Evolutionary conservation across 441 rosid species (phyloP).

Genomic region (Dalechampia spathulata): DNA sequence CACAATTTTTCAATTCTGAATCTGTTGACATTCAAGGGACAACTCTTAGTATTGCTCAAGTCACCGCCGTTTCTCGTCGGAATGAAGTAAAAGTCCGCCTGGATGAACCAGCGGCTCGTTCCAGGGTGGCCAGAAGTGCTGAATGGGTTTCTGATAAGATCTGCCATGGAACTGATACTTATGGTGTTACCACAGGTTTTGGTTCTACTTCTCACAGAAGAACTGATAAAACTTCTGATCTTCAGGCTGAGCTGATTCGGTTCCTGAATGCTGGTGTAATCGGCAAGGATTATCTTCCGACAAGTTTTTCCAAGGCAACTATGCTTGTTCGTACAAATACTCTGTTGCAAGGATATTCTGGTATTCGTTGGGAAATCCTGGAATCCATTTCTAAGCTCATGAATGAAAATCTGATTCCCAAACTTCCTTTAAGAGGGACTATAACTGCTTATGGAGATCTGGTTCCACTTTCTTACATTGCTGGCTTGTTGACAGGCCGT

Average conservation of each 20-base stretch:
- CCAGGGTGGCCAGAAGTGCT: constrained; percentile 28
- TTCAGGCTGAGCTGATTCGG: constrained; percentile 38
- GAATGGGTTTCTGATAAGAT: constrained; percentile 33
- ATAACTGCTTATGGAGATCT: constrained; percentile 39
- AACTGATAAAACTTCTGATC: constrained; percentile 27
- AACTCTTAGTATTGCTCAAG: constrained; percentile 33
- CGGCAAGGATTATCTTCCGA: constrained; percentile 26
- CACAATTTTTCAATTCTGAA: constrained; percentile 19
- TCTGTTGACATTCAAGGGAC: constrained; percentile 32
- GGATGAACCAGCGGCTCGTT: constrained; percentile 21
- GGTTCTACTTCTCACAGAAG: constrained; percentile 40
- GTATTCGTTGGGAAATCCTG: constrained; percentile 33
- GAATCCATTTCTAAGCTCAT: constrained; percentile 29
- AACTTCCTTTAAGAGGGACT: constrained; percentile 33
- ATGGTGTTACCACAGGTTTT: constrained; percentile 41
- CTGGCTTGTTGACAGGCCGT: constrained; percentile 30
- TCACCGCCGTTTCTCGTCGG: constrained; percentile 29
- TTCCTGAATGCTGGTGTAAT: constrained; percentile 36
- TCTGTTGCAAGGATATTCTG: constrained; percentile 33
- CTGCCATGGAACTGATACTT: constrained; percentile 29
- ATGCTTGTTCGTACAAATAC: constrained; percentile 32
- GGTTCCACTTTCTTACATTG: constrained; percentile 32
- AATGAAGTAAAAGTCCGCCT: constrained; percentile 19
- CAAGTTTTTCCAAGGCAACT: constrained; percentile 20
- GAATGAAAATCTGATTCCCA: constrained; percentile 30